Conservation (phyloP, 495 filamentous ascomycete species). For the Bacidia rubella region DNA sequence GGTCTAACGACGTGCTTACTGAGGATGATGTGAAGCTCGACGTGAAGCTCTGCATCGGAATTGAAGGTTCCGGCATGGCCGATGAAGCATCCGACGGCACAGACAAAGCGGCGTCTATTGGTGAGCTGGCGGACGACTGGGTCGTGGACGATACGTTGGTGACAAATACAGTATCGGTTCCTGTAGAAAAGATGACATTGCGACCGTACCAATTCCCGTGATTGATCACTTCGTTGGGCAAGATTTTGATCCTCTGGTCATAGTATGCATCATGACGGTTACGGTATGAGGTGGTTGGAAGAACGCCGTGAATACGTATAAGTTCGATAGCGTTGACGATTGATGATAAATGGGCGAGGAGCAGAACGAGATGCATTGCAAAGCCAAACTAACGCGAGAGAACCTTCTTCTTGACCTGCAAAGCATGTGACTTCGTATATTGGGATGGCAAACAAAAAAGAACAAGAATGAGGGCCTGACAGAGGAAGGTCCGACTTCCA, state of each 20-base stretch:
- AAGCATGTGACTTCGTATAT: too few species aligned
- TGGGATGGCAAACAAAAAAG: too few species aligned
- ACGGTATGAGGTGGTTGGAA: conserved; percentile 1
- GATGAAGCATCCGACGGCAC: too few species aligned
- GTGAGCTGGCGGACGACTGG: background rate
- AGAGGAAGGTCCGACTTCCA: background rate
- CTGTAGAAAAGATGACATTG: background rate
- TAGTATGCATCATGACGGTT: conserved; percentile 4
- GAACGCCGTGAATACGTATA: conserved; percentile 5
- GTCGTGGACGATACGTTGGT: background rate
- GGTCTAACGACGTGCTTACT: too few species aligned
- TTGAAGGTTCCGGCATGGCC: too few species aligned
- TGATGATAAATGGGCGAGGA: background rate
- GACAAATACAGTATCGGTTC: background rate
- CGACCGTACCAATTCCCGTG: conserved; percentile 12
- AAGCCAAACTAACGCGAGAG: too few species aligned
- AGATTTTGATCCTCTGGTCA: conserved; percentile 2
- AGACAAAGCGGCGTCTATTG: too few species aligned
- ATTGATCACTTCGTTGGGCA: conserved; percentile 9
- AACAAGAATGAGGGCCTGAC: too few species aligned
- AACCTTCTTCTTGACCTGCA: too few species aligned
- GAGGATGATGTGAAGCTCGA: too few species aligned
- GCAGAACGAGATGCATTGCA: background rate
- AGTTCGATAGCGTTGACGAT: background rate
- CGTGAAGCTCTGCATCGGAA: too few species aligned